Evolutionary conservation across 495 filamentous ascomycete genomes (phyloP).

Genomic region (Ramalina intermedia): DNA sequence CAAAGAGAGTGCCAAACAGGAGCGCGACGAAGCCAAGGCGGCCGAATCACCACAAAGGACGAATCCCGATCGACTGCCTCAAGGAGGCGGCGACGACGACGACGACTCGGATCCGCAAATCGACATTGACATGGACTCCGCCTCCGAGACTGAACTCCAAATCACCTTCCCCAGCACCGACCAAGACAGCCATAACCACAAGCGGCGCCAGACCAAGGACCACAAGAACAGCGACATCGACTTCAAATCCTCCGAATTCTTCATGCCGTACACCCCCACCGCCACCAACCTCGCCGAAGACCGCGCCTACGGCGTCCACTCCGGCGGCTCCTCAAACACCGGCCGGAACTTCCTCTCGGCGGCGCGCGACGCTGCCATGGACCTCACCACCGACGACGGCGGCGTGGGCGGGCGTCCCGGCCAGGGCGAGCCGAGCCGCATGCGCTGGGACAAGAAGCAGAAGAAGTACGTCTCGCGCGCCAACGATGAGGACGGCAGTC

Average conservation of each 20-base stretch:
- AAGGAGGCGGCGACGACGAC: constrained; percentile 10
- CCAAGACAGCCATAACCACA: constrained; percentile 13
- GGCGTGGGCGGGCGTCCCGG: constrained; percentile 27
- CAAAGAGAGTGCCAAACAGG: constrained; percentile 16
- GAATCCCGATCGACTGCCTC: not conserved
- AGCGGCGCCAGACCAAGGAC: no score
- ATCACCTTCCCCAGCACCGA: constrained; percentile 58
- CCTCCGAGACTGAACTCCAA: constrained; percentile 64
- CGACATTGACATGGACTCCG: constrained; percentile 44
- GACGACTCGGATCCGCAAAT: constrained; percentile 19
- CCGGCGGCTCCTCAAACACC: constrained; percentile 35
- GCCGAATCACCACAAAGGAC: constrained; percentile 3
- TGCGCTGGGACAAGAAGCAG: constrained; percentile 88
- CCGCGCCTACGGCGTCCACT: constrained; percentile 80
- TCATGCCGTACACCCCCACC: constrained; percentile 86
- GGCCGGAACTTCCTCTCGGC: constrained; percentile 64
- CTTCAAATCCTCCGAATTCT: constrained; percentile 51
- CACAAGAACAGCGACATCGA: not conserved
- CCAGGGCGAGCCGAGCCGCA: constrained; percentile 56
- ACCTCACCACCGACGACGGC: constrained; percentile 75
- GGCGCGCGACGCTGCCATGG: constrained; percentile 73
- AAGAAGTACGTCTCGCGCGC: constrained; percentile 83
- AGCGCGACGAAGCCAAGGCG: constrained; percentile 20
- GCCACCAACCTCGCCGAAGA: constrained; percentile 68
- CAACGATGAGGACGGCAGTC: constrained; percentile 54